Evolutionary conservation across 2,329 filamentous ascomycete species (phyloP).

Genomic region (Cladosporium sp.): DNA sequence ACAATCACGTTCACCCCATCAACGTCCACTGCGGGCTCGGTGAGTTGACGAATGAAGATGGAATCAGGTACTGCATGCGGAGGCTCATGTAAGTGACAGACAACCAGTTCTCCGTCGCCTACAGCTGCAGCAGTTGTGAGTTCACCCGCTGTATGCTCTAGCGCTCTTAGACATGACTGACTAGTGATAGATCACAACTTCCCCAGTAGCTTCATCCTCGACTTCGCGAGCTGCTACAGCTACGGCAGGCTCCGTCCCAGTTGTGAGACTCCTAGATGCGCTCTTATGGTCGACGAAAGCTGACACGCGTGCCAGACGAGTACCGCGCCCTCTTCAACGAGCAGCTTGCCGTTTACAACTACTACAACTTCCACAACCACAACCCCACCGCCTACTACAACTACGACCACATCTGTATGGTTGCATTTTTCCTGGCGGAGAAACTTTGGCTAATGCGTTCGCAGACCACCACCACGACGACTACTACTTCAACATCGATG

Average conservation of each 20-base stretch:
- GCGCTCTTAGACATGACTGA: background rate
- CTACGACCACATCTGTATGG: background rate
- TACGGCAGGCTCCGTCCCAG: background rate
- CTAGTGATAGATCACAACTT: background rate
- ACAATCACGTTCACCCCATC: background rate
- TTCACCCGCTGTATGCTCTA: background rate
- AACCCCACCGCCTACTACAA: background rate
- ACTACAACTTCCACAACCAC: background rate
- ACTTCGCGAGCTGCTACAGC: background rate
- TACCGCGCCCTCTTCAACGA: background rate
- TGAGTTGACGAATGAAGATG: background rate
- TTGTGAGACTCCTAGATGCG: background rate
- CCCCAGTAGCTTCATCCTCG: background rate
- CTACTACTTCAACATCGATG: background rate
- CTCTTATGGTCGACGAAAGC: background rate
- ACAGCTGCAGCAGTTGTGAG: background rate
- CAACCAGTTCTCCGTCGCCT: background rate
- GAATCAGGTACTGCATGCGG: background rate
- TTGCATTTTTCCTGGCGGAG: too few relatives aligned
- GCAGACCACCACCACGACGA: background rate
- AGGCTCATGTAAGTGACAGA: background rate
- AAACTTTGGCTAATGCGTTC: background rate
- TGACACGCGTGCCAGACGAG: background rate
- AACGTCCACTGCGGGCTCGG: background rate
- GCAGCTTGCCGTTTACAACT: background rate